A percentile compares a stretch with the other conserved stretches of the same genome.
phyloP scores from a whole-genome alignment of 768 basidiomycete genomes.

The Podaxis rugospora region DNA sequence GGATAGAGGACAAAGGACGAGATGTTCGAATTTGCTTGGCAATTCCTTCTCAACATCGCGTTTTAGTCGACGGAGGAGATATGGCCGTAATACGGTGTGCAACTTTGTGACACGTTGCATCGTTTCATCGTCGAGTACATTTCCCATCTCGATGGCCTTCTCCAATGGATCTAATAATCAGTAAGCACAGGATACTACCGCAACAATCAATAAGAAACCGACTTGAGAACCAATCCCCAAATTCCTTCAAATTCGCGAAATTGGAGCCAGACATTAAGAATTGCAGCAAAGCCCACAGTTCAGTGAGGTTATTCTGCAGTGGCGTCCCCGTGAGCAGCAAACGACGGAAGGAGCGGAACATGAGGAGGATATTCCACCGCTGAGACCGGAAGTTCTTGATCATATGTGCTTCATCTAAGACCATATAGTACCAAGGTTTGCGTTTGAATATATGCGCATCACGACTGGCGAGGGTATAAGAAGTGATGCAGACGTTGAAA shows the following conservation, averaged over 20 bases:
- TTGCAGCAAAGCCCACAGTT: slow-evolving; percentile 92
- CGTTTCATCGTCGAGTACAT: slow-evolving; percentile 72
- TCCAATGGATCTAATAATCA: slow-evolving; percentile 74
- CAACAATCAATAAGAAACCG: slow-evolving; percentile 24
- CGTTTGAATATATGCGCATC: slow-evolving; percentile 91
- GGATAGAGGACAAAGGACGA: slow-evolving; percentile 82
- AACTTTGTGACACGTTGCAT: slow-evolving; percentile 81
- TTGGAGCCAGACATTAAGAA: slow-evolving; percentile 88
- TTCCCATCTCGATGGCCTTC: slow-evolving; percentile 86
- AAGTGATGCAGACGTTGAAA: slow-evolving; percentile 94
- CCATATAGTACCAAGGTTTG: slow-evolving; percentile 94
- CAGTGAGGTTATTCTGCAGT: slow-evolving; percentile 92
- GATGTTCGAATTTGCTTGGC: slow-evolving; percentile 90
- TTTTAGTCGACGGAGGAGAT: slow-evolving; percentile 92
- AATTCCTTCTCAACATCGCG: slow-evolving; percentile 96
- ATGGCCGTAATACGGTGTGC: slow-evolving; percentile 94
- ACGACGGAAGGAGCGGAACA: slow-evolving; percentile 83
- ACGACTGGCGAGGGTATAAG: slow-evolving; percentile 87
- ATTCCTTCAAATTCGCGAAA: slow-evolving; percentile 91
- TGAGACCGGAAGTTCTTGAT: slow-evolving; percentile 97
- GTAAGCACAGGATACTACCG: background rate
- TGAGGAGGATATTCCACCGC: slow-evolving; percentile 86
- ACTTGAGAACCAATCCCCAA: slow-evolving; percentile 97
- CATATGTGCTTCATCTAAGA: slow-evolving; percentile 95
- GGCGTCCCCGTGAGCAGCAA: slow-evolving; percentile 94